phyloP scores from a whole-genome alignment of 2,329 filamentous ascomycete species.

The Clonostachys solani region DNA sequence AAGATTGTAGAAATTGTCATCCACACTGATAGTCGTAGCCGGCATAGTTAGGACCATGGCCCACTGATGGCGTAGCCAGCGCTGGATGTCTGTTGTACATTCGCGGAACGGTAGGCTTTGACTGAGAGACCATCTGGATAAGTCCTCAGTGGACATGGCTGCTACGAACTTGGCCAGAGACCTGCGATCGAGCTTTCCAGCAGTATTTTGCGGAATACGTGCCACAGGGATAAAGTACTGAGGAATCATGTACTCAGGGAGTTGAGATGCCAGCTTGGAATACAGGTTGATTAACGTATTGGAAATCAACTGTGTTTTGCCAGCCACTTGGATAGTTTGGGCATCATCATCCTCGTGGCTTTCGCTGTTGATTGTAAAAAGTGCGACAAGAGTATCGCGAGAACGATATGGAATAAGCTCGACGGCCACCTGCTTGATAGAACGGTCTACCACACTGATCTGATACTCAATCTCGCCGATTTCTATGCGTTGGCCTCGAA shows the following conservation, averaged over 20 bases:
- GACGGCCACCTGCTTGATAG: slow-evolving; percentile 24
- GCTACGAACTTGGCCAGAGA: not conserved
- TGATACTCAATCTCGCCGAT: slow-evolving; percentile 16
- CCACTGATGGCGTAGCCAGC: slow-evolving; percentile 18
- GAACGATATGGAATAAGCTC: not conserved
- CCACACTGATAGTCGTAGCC: slow-evolving; percentile 13
- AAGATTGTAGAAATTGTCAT: slow-evolving; percentile 32
- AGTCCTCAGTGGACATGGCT: no score
- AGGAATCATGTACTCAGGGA: slow-evolving; percentile 8
- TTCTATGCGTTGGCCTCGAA: slow-evolving; percentile 53
- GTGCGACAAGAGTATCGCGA: not conserved
- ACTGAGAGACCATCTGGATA: no score
- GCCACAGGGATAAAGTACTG: slow-evolving; percentile 2
- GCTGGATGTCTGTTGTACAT: no score
- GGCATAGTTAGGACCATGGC: slow-evolving; percentile 19
- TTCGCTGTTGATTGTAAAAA: not conserved
- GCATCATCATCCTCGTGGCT: not conserved
- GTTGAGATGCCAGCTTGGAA: not conserved
- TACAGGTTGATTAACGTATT: not conserved
- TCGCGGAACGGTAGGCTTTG: no score
- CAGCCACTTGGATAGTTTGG: not conserved
- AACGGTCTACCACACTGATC: no score
- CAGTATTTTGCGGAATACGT: not conserved
- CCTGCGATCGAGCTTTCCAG: not conserved
- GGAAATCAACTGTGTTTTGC: not conserved